Percentiles rank a stretch among this genome's conserved stretches.
Evolutionary conservation across 2,329 filamentous ascomycete genomes (phyloP).

Genomic region (Aspergillus aculeatinus): DNA sequence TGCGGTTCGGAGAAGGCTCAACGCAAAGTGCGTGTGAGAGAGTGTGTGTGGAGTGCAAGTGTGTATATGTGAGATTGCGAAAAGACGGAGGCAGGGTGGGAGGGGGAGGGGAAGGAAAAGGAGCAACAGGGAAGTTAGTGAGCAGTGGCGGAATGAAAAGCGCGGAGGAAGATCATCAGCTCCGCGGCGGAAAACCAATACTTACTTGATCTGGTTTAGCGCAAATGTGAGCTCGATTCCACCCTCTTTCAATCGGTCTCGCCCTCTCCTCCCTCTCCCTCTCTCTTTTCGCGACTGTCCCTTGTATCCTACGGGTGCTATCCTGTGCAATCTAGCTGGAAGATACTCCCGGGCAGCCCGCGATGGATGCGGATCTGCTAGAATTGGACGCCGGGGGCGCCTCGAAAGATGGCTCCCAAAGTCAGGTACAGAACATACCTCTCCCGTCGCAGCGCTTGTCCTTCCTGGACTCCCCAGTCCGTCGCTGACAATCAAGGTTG

Average conservation of each 20-base stretch:
- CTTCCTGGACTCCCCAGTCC: background rate
- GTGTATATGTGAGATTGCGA: background rate
- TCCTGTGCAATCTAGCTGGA: too few species aligned
- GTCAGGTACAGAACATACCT: constrained; percentile 25
- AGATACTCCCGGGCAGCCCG: background rate
- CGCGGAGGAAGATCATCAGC: constrained; percentile 11
- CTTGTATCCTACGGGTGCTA: background rate
- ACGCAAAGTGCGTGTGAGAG: background rate
- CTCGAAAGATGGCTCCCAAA: constrained; percentile 31
- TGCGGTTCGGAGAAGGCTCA: background rate
- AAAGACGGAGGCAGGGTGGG: background rate
- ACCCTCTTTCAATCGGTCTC: background rate
- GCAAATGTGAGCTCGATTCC: constrained; percentile 19
- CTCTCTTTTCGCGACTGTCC: background rate
- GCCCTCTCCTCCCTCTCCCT: background rate
- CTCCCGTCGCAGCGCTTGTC: background rate
- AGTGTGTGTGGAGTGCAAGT: background rate
- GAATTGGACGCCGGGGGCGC: constrained; percentile 24
- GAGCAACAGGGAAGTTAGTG: constrained; percentile 9
- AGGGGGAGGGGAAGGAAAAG: background rate
- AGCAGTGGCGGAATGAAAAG: constrained; percentile 11
- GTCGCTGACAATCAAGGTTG: constrained; percentile 18
- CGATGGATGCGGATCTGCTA: constrained; percentile 20
- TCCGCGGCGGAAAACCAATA: constrained; percentile 29
- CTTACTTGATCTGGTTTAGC: constrained; percentile 34